These are phyloP conservation scores for Apiotrichum siamense DNA, from an alignment of 1,284 basidiomycete genomes.

Conservation along the genomic window DNA sequence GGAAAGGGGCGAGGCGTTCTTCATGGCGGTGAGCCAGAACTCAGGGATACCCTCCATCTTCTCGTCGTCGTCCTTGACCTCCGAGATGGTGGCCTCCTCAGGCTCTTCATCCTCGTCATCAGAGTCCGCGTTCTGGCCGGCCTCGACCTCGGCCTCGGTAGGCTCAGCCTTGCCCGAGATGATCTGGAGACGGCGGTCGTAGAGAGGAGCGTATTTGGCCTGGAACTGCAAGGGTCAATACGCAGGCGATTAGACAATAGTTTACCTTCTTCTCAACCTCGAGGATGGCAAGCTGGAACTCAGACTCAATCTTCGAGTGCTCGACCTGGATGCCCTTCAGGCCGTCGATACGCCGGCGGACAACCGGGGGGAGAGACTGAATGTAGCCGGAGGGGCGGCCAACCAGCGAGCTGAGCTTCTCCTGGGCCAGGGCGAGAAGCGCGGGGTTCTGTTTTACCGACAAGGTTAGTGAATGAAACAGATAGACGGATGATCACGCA, in stretches of 20 bases:
- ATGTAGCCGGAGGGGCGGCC: conserved; percentile 79
- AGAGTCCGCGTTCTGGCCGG: conserved; percentile 62
- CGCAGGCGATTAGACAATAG: conserved; percentile 3
- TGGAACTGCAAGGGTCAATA: conserved; percentile 60
- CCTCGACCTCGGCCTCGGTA: conserved; percentile 73
- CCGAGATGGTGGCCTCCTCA: conserved; percentile 44
- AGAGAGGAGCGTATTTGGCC: conserved; percentile 74
- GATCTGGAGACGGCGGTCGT: conserved; percentile 78
- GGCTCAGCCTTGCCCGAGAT: conserved; percentile 71
- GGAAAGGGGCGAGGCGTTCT: conserved; percentile 79
- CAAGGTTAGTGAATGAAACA: too few relatives aligned
- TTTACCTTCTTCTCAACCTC: conserved; percentile 91
- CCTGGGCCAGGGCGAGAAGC: conserved; percentile 56
- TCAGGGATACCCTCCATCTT: conserved; percentile 69
- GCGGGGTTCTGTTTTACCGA: conserved; percentile 52
- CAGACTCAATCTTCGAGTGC: conserved; percentile 85
- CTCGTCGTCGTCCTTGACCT: conserved; percentile 41
- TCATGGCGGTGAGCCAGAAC: conserved; percentile 95
- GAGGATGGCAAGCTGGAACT: conserved; percentile 94
- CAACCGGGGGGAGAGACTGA: conserved; percentile 73
- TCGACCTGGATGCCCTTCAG: conserved; percentile 91
- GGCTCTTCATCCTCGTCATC: conserved; percentile 52
- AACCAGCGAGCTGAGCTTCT: conserved; percentile 61
- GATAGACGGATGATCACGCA: not conserved
- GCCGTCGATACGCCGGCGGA: conserved; percentile 81